Percentiles rank a stretch among this genome's conserved stretches.
Evolutionary conservation across 441 rosid species (phyloP).

Genomic region (Populus hybrid): DNA sequence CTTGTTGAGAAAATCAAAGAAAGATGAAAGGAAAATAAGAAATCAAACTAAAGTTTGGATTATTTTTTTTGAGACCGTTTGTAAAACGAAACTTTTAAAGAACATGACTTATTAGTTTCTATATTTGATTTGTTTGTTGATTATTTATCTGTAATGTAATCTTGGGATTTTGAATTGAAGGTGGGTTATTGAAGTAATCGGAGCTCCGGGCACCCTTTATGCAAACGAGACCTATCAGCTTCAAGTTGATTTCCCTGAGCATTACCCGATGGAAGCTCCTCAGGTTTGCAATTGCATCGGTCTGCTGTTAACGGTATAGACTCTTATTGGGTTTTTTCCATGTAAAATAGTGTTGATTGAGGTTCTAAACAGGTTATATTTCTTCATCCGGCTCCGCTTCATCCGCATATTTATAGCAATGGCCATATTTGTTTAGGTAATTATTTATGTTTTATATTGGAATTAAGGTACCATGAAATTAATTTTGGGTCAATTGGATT

Average conservation of each 20-base stretch:
- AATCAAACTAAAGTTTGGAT: neutral
- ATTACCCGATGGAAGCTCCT: constrained; percentile 99
- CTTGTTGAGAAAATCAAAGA: neutral
- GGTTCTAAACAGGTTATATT: constrained; percentile 68
- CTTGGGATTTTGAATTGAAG: constrained; percentile 33
- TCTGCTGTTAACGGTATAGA: neutral
- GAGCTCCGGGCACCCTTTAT: constrained; percentile 91
- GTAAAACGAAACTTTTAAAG: no score
- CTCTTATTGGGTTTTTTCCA: neutral
- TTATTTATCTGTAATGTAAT: neutral
- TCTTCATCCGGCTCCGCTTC: constrained; percentile 90
- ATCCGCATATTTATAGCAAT: constrained; percentile 96
- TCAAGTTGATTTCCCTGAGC: constrained; percentile 95
- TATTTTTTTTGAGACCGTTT: neutral
- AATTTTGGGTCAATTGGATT: no score
- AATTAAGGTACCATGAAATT: neutral
- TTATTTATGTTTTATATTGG: neutral
- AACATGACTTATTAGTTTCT: neutral
- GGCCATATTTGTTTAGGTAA: constrained; percentile 99
- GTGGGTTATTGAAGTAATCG: constrained; percentile 93
- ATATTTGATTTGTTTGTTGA: neutral
- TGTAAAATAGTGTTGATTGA: neutral
- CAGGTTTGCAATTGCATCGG: constrained; percentile 45
- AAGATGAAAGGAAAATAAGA: neutral
- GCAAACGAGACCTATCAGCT: constrained; percentile 91